phyloP scores from a whole-genome alignment of 129 eudicot species.

The Solidago caesia region DNA sequence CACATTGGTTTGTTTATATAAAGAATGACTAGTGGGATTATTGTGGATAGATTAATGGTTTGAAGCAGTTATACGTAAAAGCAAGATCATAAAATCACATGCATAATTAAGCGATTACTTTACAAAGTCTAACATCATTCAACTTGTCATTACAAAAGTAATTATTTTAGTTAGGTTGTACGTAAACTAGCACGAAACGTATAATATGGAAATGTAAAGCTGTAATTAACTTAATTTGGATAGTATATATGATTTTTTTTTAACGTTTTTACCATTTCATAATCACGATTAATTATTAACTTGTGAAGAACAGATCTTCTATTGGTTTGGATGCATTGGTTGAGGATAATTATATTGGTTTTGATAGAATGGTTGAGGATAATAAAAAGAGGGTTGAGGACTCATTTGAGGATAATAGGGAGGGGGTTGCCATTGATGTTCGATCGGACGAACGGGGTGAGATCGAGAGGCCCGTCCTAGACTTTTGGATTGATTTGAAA shows the following conservation, averaged over 20 bases:
- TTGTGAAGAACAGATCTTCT: too few species aligned
- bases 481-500: too few species aligned
- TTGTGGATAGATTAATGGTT: neutral
- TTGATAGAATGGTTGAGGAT: too few species aligned
- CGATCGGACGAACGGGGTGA: too few species aligned
- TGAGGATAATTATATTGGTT: too few species aligned
- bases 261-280: neutral
- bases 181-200: slow-evolving; percentile 20
- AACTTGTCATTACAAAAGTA: slow-evolving; percentile 6
- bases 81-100: slow-evolving; percentile 15
- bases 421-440: too few species aligned
- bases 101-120: slow-evolving; percentile 20
- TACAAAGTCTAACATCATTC: slow-evolving; percentile 17
- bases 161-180: neutral
- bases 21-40: slow-evolving; percentile 1
- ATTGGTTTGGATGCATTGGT: too few species aligned
- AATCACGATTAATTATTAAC: neutral
- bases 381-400: too few species aligned
- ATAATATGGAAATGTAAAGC: slow-evolving; percentile 6
- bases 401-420: too few species aligned
- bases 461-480: too few species aligned
- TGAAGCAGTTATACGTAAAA: slow-evolving; percentile 9
- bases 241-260: neutral
- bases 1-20: neutral
- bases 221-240: slow-evolving; percentile 3